Conservation (phyloP, 257 asterid species). For the Buddleja alternifolia region DNA sequence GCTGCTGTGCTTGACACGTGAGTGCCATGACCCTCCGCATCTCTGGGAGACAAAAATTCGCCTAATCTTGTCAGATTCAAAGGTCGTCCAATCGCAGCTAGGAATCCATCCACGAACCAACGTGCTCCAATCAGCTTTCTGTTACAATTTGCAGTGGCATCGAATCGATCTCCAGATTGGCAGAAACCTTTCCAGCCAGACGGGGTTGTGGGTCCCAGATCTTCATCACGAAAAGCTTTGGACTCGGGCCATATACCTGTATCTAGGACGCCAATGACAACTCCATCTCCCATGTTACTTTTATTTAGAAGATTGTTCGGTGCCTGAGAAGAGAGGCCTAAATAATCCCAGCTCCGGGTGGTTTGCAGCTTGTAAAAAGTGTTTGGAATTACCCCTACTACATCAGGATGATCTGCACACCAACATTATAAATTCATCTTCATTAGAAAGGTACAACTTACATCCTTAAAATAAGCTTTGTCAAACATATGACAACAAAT, state of each 20-base stretch:
- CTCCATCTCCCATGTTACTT: constrained; percentile 54
- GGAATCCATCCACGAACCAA: constrained; percentile 44
- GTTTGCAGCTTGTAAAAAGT: constrained; percentile 48
- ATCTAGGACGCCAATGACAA: constrained; percentile 55
- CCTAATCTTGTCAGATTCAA: constrained; percentile 17
- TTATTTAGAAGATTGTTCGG: constrained; percentile 36
- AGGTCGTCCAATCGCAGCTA: constrained; percentile 18
- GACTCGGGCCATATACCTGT: constrained; percentile 63
- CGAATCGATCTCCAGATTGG: constrained; percentile 40
- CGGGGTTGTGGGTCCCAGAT: constrained; percentile 44
- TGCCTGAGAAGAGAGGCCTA: constrained; percentile 44
- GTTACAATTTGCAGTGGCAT: constrained; percentile 38
- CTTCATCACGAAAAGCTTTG: constrained; percentile 42
- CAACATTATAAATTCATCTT: constrained; percentile 8
- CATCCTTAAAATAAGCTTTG: neutral
- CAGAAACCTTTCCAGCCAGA: constrained; percentile 48
- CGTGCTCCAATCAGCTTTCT: constrained; percentile 51
- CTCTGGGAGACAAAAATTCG: constrained; percentile 46
- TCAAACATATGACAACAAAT: neutral
- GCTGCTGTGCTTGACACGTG: constrained; percentile 54
- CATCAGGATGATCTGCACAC: constrained; percentile 51
- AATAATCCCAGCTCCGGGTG: constrained; percentile 71
- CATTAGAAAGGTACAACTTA: neutral
- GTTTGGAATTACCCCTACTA: constrained; percentile 47
- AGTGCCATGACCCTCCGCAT: constrained; percentile 47